Percentiles rank a stretch among this genome's conserved stretches.
Conservation (phyloP, 2,329 filamentous ascomycete genomes). For the Xylariales sp. region DNA sequence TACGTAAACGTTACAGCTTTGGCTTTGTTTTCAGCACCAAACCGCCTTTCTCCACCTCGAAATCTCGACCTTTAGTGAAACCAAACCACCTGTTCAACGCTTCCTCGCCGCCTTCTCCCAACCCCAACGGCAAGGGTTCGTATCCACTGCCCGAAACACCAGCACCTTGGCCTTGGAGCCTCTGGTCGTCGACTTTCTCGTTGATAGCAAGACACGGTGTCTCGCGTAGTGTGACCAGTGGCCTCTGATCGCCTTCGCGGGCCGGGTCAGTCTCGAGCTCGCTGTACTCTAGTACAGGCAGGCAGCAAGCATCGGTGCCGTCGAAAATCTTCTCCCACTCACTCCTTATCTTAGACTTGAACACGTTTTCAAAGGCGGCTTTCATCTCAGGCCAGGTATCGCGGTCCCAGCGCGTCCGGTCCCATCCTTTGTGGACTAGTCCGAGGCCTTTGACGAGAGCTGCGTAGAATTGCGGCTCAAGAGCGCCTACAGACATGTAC, state of each 20-base stretch:
- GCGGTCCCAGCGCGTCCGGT: slow-evolving; percentile 67
- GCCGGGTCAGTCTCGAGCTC: slow-evolving; percentile 47
- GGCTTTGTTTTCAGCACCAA: slow-evolving; percentile 63
- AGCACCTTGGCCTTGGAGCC: slow-evolving; percentile 69
- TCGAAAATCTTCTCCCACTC: slow-evolving; percentile 92
- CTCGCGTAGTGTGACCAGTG: slow-evolving; percentile 73
- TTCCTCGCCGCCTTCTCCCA: slow-evolving; percentile 79
- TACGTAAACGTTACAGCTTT: slow-evolving; percentile 54
- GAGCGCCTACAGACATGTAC: slow-evolving; percentile 88
- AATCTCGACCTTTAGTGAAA: slow-evolving; percentile 79
- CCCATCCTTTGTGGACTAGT: slow-evolving; percentile 64
- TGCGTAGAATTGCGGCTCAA: slow-evolving; percentile 88
- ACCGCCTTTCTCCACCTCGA: slow-evolving; percentile 71
- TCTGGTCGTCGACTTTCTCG: slow-evolving; percentile 54
- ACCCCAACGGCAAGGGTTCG: slow-evolving; percentile 65
- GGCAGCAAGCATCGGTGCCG: slow-evolving; percentile 90
- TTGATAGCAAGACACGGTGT: slow-evolving; percentile 76
- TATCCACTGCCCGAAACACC: slow-evolving; percentile 78
- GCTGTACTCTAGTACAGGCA: slow-evolving; percentile 82
- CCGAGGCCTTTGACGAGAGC: slow-evolving; percentile 74
- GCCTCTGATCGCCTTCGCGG: slow-evolving; percentile 76
- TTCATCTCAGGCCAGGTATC: slow-evolving; percentile 75
- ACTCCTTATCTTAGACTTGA: slow-evolving; percentile 74
- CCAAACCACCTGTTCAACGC: slow-evolving; percentile 78
- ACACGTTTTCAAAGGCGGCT: slow-evolving; percentile 68